Conservation (phyloP, 225 moss, liverwort and hornwort genomes). For the Pleurozium schreberi region DNA sequence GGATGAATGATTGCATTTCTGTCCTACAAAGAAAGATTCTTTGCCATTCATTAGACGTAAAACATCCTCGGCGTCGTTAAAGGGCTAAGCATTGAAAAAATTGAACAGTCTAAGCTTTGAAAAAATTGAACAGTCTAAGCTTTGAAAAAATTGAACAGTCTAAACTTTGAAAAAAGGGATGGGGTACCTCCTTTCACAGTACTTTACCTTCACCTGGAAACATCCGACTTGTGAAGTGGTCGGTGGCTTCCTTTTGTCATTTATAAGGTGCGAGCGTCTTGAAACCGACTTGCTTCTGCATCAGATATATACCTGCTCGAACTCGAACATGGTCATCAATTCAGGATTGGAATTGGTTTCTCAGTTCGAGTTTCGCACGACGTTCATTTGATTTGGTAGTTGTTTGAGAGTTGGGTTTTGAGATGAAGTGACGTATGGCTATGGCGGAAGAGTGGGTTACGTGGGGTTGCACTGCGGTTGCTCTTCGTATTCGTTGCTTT, state of each 20-base stretch:
- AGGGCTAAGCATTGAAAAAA: too few species aligned
- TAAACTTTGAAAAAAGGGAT: too few species aligned
- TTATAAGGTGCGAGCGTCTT: neutral
- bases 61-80: too few species aligned
- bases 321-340: neutral
- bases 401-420: neutral
- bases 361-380: neutral
- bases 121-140: too few species aligned
- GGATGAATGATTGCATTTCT: too few species aligned
- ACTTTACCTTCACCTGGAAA: neutral
- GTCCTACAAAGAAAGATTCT: too few species aligned
- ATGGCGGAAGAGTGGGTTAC: neutral
- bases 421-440: neutral
- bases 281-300: neutral
- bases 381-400: neutral
- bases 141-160: too few species aligned
- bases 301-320: neutral
- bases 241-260: neutral
- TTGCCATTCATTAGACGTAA: too few species aligned
- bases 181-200: too few species aligned
- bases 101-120: too few species aligned
- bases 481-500: neutral
- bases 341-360: neutral
- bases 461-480: neutral
- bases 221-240: neutral